Conservation (phyloP, 371 early-diverging fungal species). For the Dinochytrium kinnereticum region DNA sequence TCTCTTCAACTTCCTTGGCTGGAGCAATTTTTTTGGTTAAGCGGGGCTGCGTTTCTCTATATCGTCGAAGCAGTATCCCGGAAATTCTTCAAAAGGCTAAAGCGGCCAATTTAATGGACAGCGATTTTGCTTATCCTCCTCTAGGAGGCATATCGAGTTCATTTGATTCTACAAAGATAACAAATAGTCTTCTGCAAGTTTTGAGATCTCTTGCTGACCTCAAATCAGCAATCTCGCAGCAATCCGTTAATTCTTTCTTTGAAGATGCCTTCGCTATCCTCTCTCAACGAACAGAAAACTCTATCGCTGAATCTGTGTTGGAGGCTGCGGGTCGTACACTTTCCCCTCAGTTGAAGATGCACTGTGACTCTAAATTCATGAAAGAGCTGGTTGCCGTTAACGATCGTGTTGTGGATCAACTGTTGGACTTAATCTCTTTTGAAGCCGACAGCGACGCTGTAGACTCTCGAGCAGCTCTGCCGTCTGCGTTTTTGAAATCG, state of each 20-base stretch:
- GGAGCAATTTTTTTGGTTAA: not conserved
- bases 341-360: no score
- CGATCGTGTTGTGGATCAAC: not conserved
- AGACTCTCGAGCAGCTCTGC: no score
- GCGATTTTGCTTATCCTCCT: no score
- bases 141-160: no score
- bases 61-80: not conserved
- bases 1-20: not conserved
- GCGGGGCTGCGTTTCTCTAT: not conserved
- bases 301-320: not conserved
- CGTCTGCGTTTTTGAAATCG: not conserved
- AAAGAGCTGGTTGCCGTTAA: no score
- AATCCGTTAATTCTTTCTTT: not conserved
- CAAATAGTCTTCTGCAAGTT: no score
- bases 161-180: no score
- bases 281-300: not conserved
- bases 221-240: not conserved
- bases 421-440: not conserved
- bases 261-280: not conserved
- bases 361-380: no score
- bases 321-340: no score
- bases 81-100: not conserved
- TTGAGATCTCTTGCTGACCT: no score
- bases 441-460: not conserved
- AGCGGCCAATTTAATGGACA: no score